Base-by-base conservation (phyloP, 257 asterid genomes). In the Solanum lignicaule region DNA sequence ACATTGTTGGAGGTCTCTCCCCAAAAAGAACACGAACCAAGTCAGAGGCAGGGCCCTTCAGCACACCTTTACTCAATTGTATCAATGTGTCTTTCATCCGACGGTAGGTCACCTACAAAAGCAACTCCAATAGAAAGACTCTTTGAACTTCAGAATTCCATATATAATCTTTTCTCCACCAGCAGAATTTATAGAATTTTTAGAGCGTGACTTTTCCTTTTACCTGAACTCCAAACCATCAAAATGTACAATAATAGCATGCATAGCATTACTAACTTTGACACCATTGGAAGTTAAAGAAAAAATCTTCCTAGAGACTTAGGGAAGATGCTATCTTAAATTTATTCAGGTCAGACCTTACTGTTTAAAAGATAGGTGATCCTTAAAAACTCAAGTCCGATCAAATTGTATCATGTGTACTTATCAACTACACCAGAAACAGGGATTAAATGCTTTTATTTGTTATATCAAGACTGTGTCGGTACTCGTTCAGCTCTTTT, bases 1-100 rank as follows among this genome's bases (percentile, higher is more conserved):
- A 85, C 89, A 90, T 89, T 58, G 93, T 85, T 21, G 98, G 99
- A 81, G 83, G 86, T 90, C 93, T 94, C 93, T 95, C 99, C 41
- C 99, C 99, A 90, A 97, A 97, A 89, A 97, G 92, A 87, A 97
- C 98, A 86, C 98, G 98, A 85, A 97, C 97, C 88, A 97, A 92
- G 91, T 94, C 96, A 39, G 99, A 90, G 89, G 99, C 98, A 92
- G 99, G 99, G 86, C 99, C 99, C 85, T 86, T 92, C 84, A 74
- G 92, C 89, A 95, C 98, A 81, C 99, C 99, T 93, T 95, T 97
- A 91, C 99, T 97, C 86, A 97, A 89, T 83, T 94, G 96, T 78
- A 95, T 83, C 91, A 97, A 83, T 18, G 98, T 97, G 88, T 97
- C 98, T 92, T 95, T 95, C 99, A 97, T 92, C 89, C 98, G 93